Percentiles rank a stretch among this genome's conserved stretches.
Conservation (phyloP, 1,284 basidiomycete species). For the Moesziomyces antarcticus region DNA sequence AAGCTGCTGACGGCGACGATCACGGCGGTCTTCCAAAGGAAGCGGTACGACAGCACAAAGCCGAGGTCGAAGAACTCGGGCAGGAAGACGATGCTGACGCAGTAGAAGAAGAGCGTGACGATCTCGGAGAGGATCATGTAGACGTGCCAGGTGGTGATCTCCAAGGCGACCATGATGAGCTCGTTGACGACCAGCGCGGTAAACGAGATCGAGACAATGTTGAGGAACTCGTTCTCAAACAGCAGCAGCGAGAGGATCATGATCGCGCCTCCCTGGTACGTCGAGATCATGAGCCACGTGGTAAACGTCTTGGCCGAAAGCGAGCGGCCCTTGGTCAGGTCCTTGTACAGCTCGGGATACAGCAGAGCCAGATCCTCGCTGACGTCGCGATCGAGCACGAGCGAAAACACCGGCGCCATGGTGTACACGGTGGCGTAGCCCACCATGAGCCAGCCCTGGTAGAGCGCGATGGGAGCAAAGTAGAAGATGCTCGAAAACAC, state of each 20-base stretch:
- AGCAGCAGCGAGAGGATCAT: slow-evolving; percentile 97
- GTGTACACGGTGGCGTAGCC: slow-evolving; percentile 98
- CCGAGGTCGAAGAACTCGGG: slow-evolving; percentile 97
- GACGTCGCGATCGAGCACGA: slow-evolving; percentile 94
- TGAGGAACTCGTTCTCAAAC: slow-evolving; percentile 97
- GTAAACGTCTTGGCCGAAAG: slow-evolving; percentile 98
- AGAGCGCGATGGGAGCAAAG: slow-evolving; percentile 97
- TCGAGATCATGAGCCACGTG: slow-evolving; percentile 94
- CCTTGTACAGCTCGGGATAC: slow-evolving; percentile 98
- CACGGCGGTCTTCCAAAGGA: slow-evolving; percentile 87
- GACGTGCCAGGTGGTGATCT: slow-evolving; percentile 96
- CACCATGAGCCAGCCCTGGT: slow-evolving; percentile 97
- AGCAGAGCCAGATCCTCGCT: slow-evolving; percentile 93
- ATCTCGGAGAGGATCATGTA: slow-evolving; percentile 96
- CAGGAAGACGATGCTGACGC: slow-evolving; percentile 89
- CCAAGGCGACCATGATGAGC: slow-evolving; percentile 97
- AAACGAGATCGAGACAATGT: slow-evolving; percentile 98
- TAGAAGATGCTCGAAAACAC: slow-evolving; percentile 98
- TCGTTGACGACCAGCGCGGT: slow-evolving; percentile 96
- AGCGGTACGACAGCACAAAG: slow-evolving; percentile 87
- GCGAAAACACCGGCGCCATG: slow-evolving; percentile 97
- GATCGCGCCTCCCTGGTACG: slow-evolving; percentile 98
- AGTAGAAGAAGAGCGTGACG: slow-evolving; percentile 87
- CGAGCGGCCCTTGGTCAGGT: slow-evolving; percentile 76
- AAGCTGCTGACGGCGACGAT: slow-evolving; percentile 91